These are phyloP conservation scores for Fusarium citri DNA, from an alignment of 2,329 filamentous ascomycete genomes.

Conservation along the genomic window DNA sequence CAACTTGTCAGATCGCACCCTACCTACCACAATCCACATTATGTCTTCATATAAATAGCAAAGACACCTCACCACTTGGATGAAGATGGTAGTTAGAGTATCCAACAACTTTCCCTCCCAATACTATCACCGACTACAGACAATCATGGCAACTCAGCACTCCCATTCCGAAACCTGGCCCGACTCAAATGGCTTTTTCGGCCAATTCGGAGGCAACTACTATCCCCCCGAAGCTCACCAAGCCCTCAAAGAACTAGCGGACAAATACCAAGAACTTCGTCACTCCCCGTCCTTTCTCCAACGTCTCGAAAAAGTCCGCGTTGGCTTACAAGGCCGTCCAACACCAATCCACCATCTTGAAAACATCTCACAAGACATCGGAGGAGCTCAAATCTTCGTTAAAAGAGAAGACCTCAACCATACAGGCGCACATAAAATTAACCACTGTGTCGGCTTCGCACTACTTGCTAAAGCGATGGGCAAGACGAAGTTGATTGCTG, in stretches of 20 bases:
- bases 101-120: too few species aligned
- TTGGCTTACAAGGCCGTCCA: slow-evolving; percentile 2
- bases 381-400: slow-evolving; percentile 6
- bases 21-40: not conserved
- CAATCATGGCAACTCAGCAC: not conserved
- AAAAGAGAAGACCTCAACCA: slow-evolving; percentile 13
- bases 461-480: slow-evolving; percentile 19
- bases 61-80: not conserved
- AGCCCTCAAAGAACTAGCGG: not conserved
- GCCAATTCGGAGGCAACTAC: slow-evolving; percentile 5
- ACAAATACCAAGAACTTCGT: slow-evolving; percentile 2
- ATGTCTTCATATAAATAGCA: not conserved
- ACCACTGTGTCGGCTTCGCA: slow-evolving; percentile 17
- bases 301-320: slow-evolving; percentile 1
- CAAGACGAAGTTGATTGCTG: slow-evolving; percentile 4
- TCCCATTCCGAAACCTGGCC: not conserved
- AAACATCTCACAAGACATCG: not conserved
- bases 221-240: slow-evolving; percentile 4
- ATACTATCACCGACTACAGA: not conserved
- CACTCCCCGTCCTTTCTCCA: not conserved
- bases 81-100: too few species aligned
- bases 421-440: slow-evolving; percentile 15
- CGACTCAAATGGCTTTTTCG: not conserved
- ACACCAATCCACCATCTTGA: not conserved
- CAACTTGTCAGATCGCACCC: not conserved